A percentile compares a stretch with the other conserved stretches of the same genome.
Evolutionary conservation across 1,284 basidiomycete genomes (phyloP).

Genomic region (Austroboletus niveus): DNA sequence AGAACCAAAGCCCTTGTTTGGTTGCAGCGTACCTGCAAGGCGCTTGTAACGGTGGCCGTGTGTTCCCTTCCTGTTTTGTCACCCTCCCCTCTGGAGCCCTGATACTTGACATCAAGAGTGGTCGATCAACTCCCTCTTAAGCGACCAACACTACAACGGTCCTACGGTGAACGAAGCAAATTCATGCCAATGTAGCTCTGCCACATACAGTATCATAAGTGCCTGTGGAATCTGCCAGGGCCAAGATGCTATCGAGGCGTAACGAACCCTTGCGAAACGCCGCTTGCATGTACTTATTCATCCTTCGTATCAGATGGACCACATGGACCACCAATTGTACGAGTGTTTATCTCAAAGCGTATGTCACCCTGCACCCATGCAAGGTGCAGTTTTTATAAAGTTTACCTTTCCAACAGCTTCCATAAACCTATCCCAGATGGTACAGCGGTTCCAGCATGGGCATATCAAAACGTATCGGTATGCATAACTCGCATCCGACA

Average conservation of each 20-base stretch:
- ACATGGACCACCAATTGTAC: constrained; percentile 28
- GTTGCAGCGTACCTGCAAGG: constrained; percentile 33
- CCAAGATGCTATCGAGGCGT: constrained; percentile 13
- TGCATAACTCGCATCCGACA: background rate
- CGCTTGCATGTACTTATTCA: background rate
- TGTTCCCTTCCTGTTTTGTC: constrained; percentile 7
- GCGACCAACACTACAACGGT: constrained; percentile 18
- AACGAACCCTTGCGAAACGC: background rate
- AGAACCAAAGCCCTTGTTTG: constrained; percentile 34
- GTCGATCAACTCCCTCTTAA: constrained; percentile 14
- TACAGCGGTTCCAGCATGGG: constrained; percentile 33
- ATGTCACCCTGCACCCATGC: constrained; percentile 1
- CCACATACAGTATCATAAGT: constrained; percentile 33
- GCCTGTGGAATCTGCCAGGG: constrained; percentile 37
- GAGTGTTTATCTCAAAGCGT: constrained; percentile 17
- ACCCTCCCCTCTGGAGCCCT: constrained; percentile 2
- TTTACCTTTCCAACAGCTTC: constrained; percentile 20
- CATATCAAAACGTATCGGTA: constrained; percentile 32
- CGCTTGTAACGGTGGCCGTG: constrained; percentile 32
- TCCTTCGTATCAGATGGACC: constrained; percentile 26
- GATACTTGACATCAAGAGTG: constrained; percentile 21
- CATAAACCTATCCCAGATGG: constrained; percentile 20
- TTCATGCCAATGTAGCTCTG: constrained; percentile 33
- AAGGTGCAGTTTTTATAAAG: background rate
- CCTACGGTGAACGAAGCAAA: constrained; percentile 19